Conservation (phyloP, 805 yeast genomes). For the Saturnispora mendoncae region DNA sequence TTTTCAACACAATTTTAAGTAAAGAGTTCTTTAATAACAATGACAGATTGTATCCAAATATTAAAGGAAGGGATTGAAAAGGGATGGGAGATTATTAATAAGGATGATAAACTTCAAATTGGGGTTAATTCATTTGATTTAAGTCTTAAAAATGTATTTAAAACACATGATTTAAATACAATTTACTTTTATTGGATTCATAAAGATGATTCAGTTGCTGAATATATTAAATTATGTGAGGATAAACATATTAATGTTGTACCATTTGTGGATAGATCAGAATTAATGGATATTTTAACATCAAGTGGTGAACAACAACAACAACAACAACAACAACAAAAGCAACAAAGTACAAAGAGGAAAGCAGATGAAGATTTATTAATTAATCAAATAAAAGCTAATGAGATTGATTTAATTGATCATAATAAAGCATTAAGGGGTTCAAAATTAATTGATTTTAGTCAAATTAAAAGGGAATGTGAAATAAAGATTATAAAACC, state of each 20-base stretch:
- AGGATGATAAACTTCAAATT: conserved; percentile 37
- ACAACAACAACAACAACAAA: not conserved
- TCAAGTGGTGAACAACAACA: conserved; percentile 13
- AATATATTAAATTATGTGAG: conserved; percentile 68
- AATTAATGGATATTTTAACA: conserved; percentile 67
- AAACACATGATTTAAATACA: conserved; percentile 42
- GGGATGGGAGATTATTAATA: conserved; percentile 12
- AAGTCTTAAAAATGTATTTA: conserved; percentile 32
- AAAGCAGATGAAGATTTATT: conserved; percentile 38
- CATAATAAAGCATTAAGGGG: conserved; percentile 45
- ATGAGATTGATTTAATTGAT: conserved; percentile 37
- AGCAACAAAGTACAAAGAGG: conserved; percentile 15
- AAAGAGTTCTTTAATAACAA: too few relatives aligned
- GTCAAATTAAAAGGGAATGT: conserved; percentile 57
- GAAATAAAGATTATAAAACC: conserved; percentile 46
- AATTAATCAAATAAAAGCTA: conserved; percentile 35
- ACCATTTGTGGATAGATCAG: conserved; percentile 78
- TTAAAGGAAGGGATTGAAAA: conserved; percentile 2
- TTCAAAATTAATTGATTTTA: conserved; percentile 54
- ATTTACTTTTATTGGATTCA: conserved; percentile 73
- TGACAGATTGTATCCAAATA: not conserved
- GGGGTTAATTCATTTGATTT: conserved; percentile 23
- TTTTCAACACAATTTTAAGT: not conserved
- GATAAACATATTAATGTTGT: conserved; percentile 56
- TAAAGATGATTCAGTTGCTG: conserved; percentile 67